Conservation (phyloP, 768 basidiomycete genomes). For the Tremella yokohamensis region DNA sequence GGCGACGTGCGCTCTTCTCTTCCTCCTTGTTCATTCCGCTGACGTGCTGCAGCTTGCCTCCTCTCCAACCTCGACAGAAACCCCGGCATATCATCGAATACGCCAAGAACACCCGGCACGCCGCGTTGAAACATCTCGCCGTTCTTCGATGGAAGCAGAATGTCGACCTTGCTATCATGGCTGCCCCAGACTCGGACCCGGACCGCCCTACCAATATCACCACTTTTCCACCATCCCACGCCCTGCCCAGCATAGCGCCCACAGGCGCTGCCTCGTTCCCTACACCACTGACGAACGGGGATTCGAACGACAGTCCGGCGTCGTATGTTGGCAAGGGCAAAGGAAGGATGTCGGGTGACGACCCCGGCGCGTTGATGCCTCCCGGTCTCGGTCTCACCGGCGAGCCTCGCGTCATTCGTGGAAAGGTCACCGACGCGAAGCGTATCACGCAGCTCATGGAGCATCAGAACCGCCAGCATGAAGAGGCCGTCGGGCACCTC, state of each 20-base stretch:
- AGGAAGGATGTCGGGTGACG: slow-evolving; percentile 17
- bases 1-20: slow-evolving; percentile 25
- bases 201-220: background rate
- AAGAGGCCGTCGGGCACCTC: slow-evolving; percentile 63
- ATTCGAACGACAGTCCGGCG: slow-evolving; percentile 33
- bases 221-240: background rate
- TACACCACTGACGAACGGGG: slow-evolving; percentile 37
- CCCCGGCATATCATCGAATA: slow-evolving; percentile 40
- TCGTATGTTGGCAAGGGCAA: slow-evolving; percentile 35
- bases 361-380: too few relatives aligned
- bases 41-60: slow-evolving; percentile 27
- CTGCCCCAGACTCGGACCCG: background rate
- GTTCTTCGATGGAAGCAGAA: slow-evolving; percentile 41
- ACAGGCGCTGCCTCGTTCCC: slow-evolving; percentile 27
- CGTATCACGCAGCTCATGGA: slow-evolving; percentile 35
- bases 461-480: slow-evolving; percentile 62
- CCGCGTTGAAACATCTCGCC: slow-evolving; percentile 40
- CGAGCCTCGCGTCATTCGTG: slow-evolving; percentile 11
- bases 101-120: slow-evolving; percentile 38
- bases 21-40: background rate
- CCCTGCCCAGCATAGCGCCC: background rate
- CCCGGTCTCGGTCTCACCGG: background rate
- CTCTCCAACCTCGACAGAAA: slow-evolving; percentile 22
- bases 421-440: slow-evolving; percentile 42
- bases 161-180: slow-evolving; percentile 26